Conservation (phyloP, 345 rosid genomes). For the Eucalyptus sp. region DNA sequence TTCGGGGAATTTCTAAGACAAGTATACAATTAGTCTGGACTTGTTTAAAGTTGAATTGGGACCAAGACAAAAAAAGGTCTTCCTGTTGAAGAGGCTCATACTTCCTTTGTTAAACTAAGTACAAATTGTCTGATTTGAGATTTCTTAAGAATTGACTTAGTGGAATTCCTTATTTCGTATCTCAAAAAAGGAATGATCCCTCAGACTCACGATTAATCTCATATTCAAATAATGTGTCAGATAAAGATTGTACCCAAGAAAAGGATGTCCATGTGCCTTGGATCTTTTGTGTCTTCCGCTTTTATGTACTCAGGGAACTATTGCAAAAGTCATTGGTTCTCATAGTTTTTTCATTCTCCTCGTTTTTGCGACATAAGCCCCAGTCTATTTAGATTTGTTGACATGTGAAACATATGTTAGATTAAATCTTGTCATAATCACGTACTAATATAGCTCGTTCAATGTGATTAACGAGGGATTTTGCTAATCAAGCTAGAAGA, state of each 20-base stretch:
- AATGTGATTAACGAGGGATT: not conserved
- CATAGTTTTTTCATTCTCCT: not conserved
- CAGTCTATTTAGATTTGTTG: not conserved
- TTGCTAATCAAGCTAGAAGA: not conserved
- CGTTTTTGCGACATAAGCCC: not conserved
- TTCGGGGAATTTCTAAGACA: too few relatives aligned
- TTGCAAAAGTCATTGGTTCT: not conserved
- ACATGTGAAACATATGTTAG: not conserved
- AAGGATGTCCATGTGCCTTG: not conserved
- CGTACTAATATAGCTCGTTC: not conserved
- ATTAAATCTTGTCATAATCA: not conserved
- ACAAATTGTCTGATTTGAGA: not conserved
- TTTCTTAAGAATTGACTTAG: not conserved
- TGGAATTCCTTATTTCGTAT: not conserved
- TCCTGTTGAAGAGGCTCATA: too few relatives aligned
- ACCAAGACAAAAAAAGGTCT: too few relatives aligned
- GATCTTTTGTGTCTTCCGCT: not conserved
- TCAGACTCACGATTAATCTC: not conserved
- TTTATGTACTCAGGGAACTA: not conserved
- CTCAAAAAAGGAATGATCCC: not conserved
- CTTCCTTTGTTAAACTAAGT: not conserved
- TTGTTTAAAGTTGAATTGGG: too few relatives aligned
- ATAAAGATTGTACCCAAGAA: not conserved
- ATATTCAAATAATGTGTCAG: not conserved
- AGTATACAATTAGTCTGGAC: too few relatives aligned